These are phyloP conservation scores for Colletotrichum noveboracense DNA, from an alignment of 2,329 filamentous ascomycete species.

Conservation along the genomic window DNA sequence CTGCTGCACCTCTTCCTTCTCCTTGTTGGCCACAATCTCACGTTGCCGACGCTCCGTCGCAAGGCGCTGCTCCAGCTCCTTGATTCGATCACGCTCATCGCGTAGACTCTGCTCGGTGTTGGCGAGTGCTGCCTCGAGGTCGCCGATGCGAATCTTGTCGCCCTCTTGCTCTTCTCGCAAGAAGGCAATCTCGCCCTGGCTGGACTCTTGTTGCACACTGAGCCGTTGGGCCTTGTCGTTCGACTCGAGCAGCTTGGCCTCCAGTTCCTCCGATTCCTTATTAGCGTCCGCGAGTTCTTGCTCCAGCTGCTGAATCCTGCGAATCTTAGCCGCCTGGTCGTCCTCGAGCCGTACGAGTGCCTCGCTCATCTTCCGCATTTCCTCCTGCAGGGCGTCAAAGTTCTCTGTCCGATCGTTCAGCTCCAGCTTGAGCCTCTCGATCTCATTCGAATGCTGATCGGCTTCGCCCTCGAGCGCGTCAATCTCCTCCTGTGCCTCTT, in stretches of 20 bases:
- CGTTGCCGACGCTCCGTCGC: constrained; percentile 83
- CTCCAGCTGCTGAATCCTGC: constrained; percentile 82
- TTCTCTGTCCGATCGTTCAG: constrained; percentile 82
- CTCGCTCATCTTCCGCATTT: constrained; percentile 92
- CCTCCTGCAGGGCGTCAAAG: constrained; percentile 87
- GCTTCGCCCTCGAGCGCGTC: constrained; percentile 73
- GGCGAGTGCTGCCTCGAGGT: constrained; percentile 84
- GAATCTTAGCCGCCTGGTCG: constrained; percentile 79
- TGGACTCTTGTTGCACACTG: constrained; percentile 89
- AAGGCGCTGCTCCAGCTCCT: constrained; percentile 77
- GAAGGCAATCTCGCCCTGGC: constrained; percentile 93
- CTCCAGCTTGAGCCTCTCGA: constrained; percentile 72
- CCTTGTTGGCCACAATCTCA: constrained; percentile 83
- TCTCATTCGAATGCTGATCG: constrained; percentile 74
- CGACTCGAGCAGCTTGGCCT: constrained; percentile 81
- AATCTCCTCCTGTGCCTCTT: constrained; percentile 70
- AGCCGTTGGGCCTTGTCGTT: constrained; percentile 89
- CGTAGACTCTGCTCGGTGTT: constrained; percentile 80
- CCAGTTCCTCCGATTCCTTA: constrained; percentile 83
- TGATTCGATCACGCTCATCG: constrained; percentile 80
- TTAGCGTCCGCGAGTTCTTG: constrained; percentile 84
- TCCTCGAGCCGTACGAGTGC: constrained; percentile 87
- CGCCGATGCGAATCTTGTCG: constrained; percentile 97
- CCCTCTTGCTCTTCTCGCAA: constrained; percentile 94
- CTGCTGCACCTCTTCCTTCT: constrained; percentile 95